Percentiles rank a stretch among this genome's conserved stretches.
Conservation (phyloP, 305 asterid genomes). For the Coffea humblotiana region DNA sequence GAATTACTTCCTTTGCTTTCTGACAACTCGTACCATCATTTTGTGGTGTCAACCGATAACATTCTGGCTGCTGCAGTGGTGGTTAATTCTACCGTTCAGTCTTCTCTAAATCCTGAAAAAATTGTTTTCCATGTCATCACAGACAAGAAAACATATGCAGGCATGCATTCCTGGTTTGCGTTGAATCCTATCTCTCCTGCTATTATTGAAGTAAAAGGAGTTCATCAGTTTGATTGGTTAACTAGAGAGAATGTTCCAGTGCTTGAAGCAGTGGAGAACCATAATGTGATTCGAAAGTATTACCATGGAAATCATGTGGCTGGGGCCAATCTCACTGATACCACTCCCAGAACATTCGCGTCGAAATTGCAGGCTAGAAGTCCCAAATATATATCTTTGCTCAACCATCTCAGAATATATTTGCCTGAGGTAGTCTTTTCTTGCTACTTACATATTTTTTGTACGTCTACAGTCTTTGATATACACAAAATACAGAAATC, state of each 20-base stretch:
- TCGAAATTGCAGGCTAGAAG: conserved; percentile 97
- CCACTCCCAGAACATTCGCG: conserved; percentile 88
- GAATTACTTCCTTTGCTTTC: conserved; percentile 95
- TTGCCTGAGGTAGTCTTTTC: conserved; percentile 83
- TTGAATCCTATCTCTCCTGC: conserved; percentile 86
- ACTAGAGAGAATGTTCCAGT: conserved; percentile 97
- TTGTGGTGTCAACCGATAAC: conserved; percentile 91
- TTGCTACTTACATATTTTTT: conserved; percentile 12
- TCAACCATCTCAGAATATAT: conserved; percentile 96
- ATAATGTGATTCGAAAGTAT: conserved; percentile 77
- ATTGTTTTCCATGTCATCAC: conserved; percentile 96
- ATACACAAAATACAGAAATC: not conserved
- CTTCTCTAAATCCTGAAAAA: conserved; percentile 70
- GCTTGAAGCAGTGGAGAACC: conserved; percentile 98
- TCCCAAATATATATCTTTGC: conserved; percentile 94
- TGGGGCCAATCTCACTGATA: conserved; percentile 90
- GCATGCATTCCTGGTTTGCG: conserved; percentile 99
- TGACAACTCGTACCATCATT: conserved; percentile 85
- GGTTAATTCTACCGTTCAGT: conserved; percentile 76
- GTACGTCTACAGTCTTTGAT: conserved; percentile 1
- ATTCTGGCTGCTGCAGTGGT: conserved; percentile 97
- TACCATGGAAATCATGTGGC: conserved; percentile 96
- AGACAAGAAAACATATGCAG: conserved; percentile 99
- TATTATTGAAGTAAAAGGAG: conserved; percentile 91
- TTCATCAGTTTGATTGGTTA: conserved; percentile 98